Evolutionary conservation across 331 rosid genomes (phyloP).

Genomic region (Phaseolus coccineus): DNA sequence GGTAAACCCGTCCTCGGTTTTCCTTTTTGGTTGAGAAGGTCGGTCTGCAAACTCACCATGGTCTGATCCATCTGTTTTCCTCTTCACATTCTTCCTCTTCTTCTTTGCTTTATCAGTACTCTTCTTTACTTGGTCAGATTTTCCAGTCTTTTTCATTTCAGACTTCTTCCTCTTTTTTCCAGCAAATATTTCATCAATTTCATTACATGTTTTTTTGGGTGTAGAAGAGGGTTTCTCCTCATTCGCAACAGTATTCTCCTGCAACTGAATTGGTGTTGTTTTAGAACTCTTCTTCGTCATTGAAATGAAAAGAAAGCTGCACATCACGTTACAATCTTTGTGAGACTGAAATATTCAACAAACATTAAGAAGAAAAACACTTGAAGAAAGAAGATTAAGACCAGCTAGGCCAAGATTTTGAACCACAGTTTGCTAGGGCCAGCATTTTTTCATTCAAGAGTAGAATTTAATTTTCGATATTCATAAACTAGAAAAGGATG

Average conservation of each 20-base stretch:
- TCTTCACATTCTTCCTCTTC: constrained; percentile 41
- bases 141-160: constrained; percentile 36
- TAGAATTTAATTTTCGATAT: background rate
- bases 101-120: constrained; percentile 49
- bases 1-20: constrained; percentile 64
- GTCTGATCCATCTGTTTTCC: constrained; percentile 38
- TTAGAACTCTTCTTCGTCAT: constrained; percentile 55
- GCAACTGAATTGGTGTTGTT: constrained; percentile 34
- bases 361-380: background rate
- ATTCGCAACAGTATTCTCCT: constrained; percentile 41
- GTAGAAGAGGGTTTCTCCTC: constrained; percentile 52
- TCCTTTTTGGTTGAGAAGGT: constrained; percentile 57
- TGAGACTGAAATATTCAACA: constrained; percentile 3
- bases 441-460: background rate
- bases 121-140: constrained; percentile 28
- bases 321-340: background rate
- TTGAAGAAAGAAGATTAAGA: no score
- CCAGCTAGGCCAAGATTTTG: background rate
- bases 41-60: constrained; percentile 50
- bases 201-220: constrained; percentile 48
- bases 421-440: background rate
- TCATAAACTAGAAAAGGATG: background rate
- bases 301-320: constrained; percentile 48
- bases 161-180: constrained; percentile 73
- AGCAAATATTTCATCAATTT: constrained; percentile 75